Evolutionary conservation across 2,329 filamentous ascomycete genomes (phyloP), one percentile per base, ranked within the genome.

Genomic region (Botryotinia calthae): DNA sequence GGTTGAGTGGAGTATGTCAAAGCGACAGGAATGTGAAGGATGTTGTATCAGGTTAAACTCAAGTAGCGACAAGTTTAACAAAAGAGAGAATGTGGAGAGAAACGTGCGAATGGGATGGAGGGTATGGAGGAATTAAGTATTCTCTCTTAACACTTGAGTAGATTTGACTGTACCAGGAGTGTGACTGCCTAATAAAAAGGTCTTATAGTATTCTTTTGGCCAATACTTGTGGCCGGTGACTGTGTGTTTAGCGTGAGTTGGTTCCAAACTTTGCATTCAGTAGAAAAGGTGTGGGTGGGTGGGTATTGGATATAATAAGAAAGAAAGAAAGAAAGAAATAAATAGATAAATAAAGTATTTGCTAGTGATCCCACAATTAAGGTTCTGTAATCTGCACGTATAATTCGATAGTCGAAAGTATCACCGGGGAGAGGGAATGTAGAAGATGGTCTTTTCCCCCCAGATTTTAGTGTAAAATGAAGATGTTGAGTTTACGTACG

Each of bases 121-220:
- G 70, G 62, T 72, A 51, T n/a, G 59, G 70, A 59, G 56, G 70
- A 72, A 67, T 67, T 72, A 72, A 72, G 48, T 72, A 72, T 72
- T 28, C n/a, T 51, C 70, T 72, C 56, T 18, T 12, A 44, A 66
- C 62, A 72, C 69, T 46, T 42, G 51, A 72, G 31, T 61, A 59
- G 62, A 54, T 46, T 71, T 44, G 44, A 71, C 34, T 31, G 58
- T 68, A 58, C n/a, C 37, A 40, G 51, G 63, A 72, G 70, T 40
- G 63, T 72, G 70, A 72, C 70, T 68, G 63, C 63, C 70, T 72
- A 67, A 59, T 40, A 16, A 25, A 51, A 67, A 37, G 56, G 37
- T 59, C 54, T 72, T 51, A 46, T 68, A 67, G 31, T 48, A 18
- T 48, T 63, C 54, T 25, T n/a, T 62, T 37, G 70, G 51, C 59